These are phyloP conservation scores for Chlamydomonas applanata DNA, from an alignment of 139 green algal genomes.

Conservation along the genomic window DNA sequence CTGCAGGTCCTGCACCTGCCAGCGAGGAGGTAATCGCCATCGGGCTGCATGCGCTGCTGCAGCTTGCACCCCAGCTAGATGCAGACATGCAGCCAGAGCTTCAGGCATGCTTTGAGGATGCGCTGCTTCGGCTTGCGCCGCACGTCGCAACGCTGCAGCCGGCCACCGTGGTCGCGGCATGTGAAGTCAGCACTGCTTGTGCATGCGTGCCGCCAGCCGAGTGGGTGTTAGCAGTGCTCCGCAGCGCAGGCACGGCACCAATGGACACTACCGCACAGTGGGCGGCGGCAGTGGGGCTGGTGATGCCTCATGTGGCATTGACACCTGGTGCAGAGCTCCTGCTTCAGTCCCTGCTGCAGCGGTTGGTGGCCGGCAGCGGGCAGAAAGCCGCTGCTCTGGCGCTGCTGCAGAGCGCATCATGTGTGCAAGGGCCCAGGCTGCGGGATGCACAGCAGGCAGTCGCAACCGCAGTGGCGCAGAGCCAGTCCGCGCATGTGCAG, in stretches of 20 bases:
- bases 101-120: not conserved
- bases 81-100: not conserved
- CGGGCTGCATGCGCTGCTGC: not conserved
- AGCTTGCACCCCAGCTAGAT: not conserved
- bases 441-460: too few relatives aligned
- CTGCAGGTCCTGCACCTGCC: not conserved
- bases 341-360: constrained; percentile 3
- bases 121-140: not conserved
- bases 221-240: not conserved
- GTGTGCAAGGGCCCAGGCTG: too few relatives aligned
- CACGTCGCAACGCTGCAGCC: not conserved
- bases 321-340: not conserved
- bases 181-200: not conserved
- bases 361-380: not conserved
- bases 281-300: not conserved
- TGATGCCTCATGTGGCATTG: not conserved
- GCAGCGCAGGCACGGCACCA: not conserved
- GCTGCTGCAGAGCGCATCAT: too few relatives aligned
- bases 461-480: too few relatives aligned
- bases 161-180: not conserved
- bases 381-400: too few relatives aligned
- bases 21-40: not conserved
- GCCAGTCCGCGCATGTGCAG: too few relatives aligned
- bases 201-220: not conserved
- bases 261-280: too few relatives aligned